phyloP scores from a whole-genome alignment of 305 asterid genomes.

The Salvia sclarea region DNA sequence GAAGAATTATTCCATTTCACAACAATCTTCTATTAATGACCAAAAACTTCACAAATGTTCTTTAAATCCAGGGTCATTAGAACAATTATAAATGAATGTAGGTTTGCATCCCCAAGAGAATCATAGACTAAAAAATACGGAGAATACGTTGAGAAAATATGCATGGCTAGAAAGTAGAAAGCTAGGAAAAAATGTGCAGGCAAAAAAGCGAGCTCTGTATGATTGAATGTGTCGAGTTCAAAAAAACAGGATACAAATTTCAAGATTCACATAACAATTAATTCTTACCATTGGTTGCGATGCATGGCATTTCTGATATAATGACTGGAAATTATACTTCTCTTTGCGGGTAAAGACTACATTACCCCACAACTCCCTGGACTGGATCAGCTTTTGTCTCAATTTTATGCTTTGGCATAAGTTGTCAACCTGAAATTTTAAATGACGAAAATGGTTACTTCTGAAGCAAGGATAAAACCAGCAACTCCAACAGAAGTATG shows the following conservation, averaged over 20 bases:
- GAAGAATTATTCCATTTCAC: slow-evolving; percentile 2
- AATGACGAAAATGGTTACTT: slow-evolving; percentile 12
- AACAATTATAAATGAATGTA: neutral
- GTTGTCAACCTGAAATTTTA: slow-evolving; percentile 42
- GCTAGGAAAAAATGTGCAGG: neutral
- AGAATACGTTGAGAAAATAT: neutral
- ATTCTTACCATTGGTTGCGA: slow-evolving; percentile 63
- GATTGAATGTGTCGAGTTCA: neutral
- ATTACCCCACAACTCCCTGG: slow-evolving; percentile 74
- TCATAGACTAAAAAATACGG: neutral
- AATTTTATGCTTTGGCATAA: slow-evolving; percentile 30
- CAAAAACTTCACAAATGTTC: neutral
- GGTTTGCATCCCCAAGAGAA: slow-evolving; percentile 2
- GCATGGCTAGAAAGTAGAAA: slow-evolving; percentile 9
- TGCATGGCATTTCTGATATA: slow-evolving; percentile 59
- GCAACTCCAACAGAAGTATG: slow-evolving; percentile 1
- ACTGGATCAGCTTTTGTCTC: slow-evolving; percentile 56
- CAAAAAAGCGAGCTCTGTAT: slow-evolving; percentile 15
- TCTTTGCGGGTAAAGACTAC: slow-evolving; percentile 50
- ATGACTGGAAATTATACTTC: slow-evolving; percentile 60
- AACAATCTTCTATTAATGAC: slow-evolving; percentile 8
- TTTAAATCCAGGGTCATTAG: neutral
- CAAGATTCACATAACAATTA: slow-evolving; percentile 3
- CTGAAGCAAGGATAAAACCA: slow-evolving; percentile 3
- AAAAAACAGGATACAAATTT: neutral